Evolutionary conservation across 1,139 yeast genomes (phyloP), one percentile per base, ranked within the genome.

Genomic region (Scheffersomyces quercinus): DNA sequence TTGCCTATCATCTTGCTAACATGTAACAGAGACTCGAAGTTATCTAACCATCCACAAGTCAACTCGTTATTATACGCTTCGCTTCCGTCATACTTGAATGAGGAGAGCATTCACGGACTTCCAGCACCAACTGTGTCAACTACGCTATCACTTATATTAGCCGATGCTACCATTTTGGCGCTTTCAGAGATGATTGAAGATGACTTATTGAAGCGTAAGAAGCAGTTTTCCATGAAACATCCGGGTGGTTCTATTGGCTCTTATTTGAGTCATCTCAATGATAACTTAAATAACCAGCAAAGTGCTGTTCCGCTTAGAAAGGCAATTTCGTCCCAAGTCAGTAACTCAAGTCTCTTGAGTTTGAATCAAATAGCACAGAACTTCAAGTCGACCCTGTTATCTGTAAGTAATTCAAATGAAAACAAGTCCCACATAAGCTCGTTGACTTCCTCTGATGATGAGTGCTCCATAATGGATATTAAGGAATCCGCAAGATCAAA

Each of bases 191-290:
- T 83, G 60, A 74, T 84, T 40, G 83, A 83, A 46, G 69, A 68
- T 5, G 89, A 86, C 56, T 65, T 72, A 33, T 61, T 67, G 34
- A 70, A 74, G 47, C 70, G 96, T 40, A 76, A 75, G 49, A 68
- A 63, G 45, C 62, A 75, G 39, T 89, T 89, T 62, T 82, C 86
- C 7, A 75, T 75, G 48, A 78, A 85, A 58, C 97, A 89, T 58
- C 97, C 97, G 1, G 96, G 96, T 29, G 97, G 97, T 24, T 87
- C 95, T 2, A 88, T 89, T 54, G 96, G 96, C 13, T 75, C 80
- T 35, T 74, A 64, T 46, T 67, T 73, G 50, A 64, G 73, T 39
- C 70, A 69, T 42, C 59, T 70, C 44, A 68, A 69, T 48, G 67
- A 62, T 24, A 65, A 62, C 37, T 40, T 32, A 33, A 42, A 9